Conservation (phyloP, 2,329 filamentous ascomycete genomes). For the Colletotrichum cordylinicola region DNA sequence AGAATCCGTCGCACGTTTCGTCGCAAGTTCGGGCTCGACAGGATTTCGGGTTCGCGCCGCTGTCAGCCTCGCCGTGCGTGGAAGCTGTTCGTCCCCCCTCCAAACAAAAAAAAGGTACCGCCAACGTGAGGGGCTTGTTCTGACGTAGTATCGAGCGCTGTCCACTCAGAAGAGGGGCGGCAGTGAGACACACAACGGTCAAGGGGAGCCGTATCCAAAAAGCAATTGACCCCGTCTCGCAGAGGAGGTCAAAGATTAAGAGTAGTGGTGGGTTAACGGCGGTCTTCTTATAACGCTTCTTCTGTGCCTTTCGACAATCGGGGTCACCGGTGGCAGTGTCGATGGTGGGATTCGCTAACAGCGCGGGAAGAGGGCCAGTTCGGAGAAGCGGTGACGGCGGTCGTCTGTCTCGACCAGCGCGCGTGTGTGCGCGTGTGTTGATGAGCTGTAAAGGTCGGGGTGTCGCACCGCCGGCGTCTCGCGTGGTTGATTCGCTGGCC, state of each 20-base stretch:
- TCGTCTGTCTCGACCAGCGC: neutral
- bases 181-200: neutral
- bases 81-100: neutral
- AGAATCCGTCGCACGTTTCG: conserved; percentile 2
- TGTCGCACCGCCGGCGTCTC: neutral
- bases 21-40: neutral
- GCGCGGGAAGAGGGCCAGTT: neutral
- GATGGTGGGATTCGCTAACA: neutral
- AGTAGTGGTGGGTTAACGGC: neutral
- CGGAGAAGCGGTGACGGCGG: conserved; percentile 2
- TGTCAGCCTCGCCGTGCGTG: neutral
- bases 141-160: conserved; percentile 10
- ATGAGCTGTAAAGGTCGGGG: neutral
- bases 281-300: neutral
- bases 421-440: neutral
- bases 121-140: conserved; percentile 12
- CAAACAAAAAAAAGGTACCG: neutral
- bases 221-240: neutral
- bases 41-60: neutral
- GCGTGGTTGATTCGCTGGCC: conserved; percentile 3
- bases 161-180: neutral
- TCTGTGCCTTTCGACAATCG: neutral
- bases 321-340: neutral
- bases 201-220: neutral
- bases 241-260: neutral